These are phyloP conservation scores for Inonotus obliquus DNA, from an alignment of 1,284 basidiomycete species.

Conservation along the genomic window DNA sequence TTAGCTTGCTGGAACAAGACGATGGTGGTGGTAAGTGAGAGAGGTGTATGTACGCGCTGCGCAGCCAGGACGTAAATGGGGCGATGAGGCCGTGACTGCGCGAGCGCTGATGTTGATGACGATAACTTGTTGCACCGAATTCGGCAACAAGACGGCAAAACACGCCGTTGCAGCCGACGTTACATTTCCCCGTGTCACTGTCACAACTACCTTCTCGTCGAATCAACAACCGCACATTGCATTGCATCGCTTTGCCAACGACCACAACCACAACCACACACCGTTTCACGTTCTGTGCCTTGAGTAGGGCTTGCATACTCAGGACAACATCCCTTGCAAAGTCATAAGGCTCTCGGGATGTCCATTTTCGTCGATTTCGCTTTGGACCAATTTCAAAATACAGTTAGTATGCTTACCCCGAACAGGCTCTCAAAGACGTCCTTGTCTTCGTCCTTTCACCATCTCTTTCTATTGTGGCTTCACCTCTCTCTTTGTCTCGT, in stretches of 20 bases:
- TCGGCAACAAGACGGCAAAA: too few species aligned
- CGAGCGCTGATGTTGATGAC: background rate
- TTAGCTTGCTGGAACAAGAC: background rate
- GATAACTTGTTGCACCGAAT: background rate
- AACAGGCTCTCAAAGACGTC: background rate
- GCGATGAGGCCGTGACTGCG: background rate
- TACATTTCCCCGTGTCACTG: too few species aligned
- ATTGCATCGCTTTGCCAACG: too few species aligned
- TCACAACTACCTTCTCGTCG: too few species aligned
- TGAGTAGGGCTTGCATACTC: background rate
- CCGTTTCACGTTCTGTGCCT: too few species aligned
- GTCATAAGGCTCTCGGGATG: background rate
- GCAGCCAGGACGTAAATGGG: background rate
- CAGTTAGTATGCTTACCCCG: background rate
- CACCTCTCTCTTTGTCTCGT: background rate
- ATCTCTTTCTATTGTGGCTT: background rate
- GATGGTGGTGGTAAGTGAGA: conserved; percentile 3
- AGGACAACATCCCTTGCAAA: background rate
- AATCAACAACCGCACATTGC: too few species aligned
- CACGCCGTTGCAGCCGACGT: too few species aligned
- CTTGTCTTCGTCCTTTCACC: background rate
- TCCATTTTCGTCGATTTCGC: background rate
- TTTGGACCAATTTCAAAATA: background rate
- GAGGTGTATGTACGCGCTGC: background rate
- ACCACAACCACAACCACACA: too few species aligned